Evolutionary conservation across 1,284 basidiomycete species (phyloP), one percentile per base, ranked within the genome.

Genomic region (Ceratobasidium sp.): DNA sequence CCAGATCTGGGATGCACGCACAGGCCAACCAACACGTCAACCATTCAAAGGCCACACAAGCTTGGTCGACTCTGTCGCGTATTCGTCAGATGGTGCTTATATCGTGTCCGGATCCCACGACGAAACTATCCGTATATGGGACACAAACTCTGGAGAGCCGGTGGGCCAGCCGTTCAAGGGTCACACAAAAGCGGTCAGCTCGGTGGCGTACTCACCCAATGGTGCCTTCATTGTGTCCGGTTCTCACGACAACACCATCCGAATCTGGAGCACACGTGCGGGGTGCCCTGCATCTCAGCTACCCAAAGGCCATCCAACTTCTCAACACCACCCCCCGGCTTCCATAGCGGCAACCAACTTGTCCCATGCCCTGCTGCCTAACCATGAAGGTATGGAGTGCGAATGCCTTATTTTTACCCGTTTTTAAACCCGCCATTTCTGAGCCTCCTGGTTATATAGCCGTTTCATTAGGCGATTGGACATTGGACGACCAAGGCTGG

Each of bases 121-220:
- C 54, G 6, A 58, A 9, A 58, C 54, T 6, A 24, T 31, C 29
- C 54, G 54, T 7, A 31, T 58, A 31, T 62, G 59, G 59, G n/a
- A 41, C n/a, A 9, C 37, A 19, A 27, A 29, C n/a, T 16, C 34
- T n/a, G 31, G 34, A 6, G 22, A 14, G 22, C 14, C 6, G 6
- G 11, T 58, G 11, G 54, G 22, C 16, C 22, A 29, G 22, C 51
- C 51, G 51, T 19, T 58, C 54, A 29, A 58, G 16, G 54, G 27
- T 22, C 54, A 58, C 29, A 16, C 27, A 27, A 6, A 29, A 2
- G 3, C 8, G 11, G 54, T 58, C 29, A 27, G 37, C 37, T 61
- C 31, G 16, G 58, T 61, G 8, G 58, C 58, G 22, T 61, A 19
- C 34, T 61, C 58, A 22, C 58, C 58, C 13, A 34, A 61, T 39